Base-by-base conservation (phyloP, 768 basidiomycete species). In the Nidularia pulvinata region DNA sequence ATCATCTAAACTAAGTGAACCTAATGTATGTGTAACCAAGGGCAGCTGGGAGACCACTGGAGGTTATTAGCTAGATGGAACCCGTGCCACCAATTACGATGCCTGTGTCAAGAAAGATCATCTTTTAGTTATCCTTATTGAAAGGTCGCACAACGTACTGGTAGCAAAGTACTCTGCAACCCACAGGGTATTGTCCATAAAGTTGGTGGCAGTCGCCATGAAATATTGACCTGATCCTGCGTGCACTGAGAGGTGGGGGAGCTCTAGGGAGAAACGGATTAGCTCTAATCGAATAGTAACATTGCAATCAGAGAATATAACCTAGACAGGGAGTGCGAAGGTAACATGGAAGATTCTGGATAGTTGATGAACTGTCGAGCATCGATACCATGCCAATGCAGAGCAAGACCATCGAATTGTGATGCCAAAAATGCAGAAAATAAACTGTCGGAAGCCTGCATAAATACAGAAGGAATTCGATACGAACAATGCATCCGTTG, bases 361-460 rank as follows among this genome's bases (percentile, higher is more conserved):
- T 85, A 87, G 10, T 53, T n/a, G 50, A 82, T 76, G 62, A 93
- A 77, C 7, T 72, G 73, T 0, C 72, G 48, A 2, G 77, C 55
- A 11, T 70, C 54, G 11, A 72, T 80, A 49, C 80, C 84, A 65
- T 97, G 96, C 65, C 72, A 86, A 65, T 97, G 95, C 49, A 86
- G 49, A 46, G 84, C 82, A 2, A 88, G 49, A 19, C 55, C 68
- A 62, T 85, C 77, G 47, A 89, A 48, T 88, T 25, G 25, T 4
- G 25, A 25, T 25, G 25, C 25, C 25, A 25, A 25, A 25, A 25
- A 25, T n/a, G 25, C 25, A 4, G 25, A 25, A 25, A 25, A 4
- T 25, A 25, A 25, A 25, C 25, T 25, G 25, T 1, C 25, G 4
- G 25, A 25, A 25, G 25, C 4, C 4, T 25, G 25, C 25, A 25